These are phyloP conservation scores for Naganishia albida DNA, from an alignment of 1,284 basidiomycete genomes.

Conservation along the genomic window DNA sequence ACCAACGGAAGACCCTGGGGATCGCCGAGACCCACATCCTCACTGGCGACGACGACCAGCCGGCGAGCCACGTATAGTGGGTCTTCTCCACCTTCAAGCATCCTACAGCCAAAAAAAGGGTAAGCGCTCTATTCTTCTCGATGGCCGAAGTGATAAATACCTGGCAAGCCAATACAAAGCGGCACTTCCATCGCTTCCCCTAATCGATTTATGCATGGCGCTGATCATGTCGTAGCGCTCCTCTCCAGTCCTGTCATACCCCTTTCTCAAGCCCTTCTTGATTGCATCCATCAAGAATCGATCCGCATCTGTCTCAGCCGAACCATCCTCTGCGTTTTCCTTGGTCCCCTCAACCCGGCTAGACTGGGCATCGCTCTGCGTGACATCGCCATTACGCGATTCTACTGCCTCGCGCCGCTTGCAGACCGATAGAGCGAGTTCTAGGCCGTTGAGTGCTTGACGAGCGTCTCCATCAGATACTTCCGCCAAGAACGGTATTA, in stretches of 20 bases:
- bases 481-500: slow-evolving; percentile 57
- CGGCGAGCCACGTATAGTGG: slow-evolving; percentile 79
- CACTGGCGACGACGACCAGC: slow-evolving; percentile 79
- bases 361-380: slow-evolving; percentile 1
- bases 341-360: neutral
- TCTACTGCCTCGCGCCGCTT: slow-evolving; percentile 26
- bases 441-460: slow-evolving; percentile 55
- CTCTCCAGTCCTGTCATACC: slow-evolving; percentile 74
- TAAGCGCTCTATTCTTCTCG: neutral
- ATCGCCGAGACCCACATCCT: slow-evolving; percentile 82
- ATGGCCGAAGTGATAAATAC: slow-evolving; percentile 37
- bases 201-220: slow-evolving; percentile 81
- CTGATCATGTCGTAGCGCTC: slow-evolving; percentile 83
- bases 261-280: slow-evolving; percentile 50
- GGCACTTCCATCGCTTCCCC: slow-evolving; percentile 75
- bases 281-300: slow-evolving; percentile 53
- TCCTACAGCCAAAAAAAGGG: slow-evolving; percentile 54
- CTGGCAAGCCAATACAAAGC: slow-evolving; percentile 85
- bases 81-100: slow-evolving; percentile 84
- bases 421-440: slow-evolving; percentile 54
- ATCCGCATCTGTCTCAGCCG: slow-evolving; percentile 33
- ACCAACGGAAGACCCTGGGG: slow-evolving; percentile 70
- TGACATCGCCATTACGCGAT: neutral
- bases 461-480: slow-evolving; percentile 58
- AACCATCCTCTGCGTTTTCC: too few species aligned